Percentiles rank a stretch among this genome's conserved stretches.
phyloP scores from a whole-genome alignment of 73 alveolate genomes.

The Blepharisma japonicum region DNA sequence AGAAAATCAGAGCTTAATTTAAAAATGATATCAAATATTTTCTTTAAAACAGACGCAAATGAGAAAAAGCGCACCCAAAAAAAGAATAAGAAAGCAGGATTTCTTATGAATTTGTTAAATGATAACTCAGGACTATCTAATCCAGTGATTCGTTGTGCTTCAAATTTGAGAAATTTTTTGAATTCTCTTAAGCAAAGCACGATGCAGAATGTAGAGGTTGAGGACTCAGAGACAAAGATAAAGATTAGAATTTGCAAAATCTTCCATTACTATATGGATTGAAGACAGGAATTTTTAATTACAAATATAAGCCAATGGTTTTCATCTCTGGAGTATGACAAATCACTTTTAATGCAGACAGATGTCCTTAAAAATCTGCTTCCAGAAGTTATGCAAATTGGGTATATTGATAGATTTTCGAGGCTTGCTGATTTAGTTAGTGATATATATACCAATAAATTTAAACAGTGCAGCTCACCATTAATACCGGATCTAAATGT shows the following conservation, averaged over 20 bases:
- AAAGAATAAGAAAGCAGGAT: neutral
- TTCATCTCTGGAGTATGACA: no score
- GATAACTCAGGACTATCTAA: neutral
- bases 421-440: no score
- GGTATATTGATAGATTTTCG: no score
- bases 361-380: no score
- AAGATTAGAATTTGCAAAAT: slow-evolving; percentile 38
- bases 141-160: slow-evolving; percentile 4
- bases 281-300: slow-evolving; percentile 43
- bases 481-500: no score
- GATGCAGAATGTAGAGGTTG: no score
- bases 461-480: no score
- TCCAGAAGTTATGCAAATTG: no score
- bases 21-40: no score
- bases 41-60: neutral
- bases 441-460: no score
- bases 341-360: no score
- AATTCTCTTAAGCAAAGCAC: neutral
- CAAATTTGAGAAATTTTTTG: neutral
- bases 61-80: neutral
- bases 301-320: slow-evolving; percentile 31
- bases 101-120: neutral
- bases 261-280: slow-evolving; percentile 31
- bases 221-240: slow-evolving; percentile 21
- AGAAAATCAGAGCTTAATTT: neutral